These are phyloP conservation scores for Aspergillus egyptiacus DNA, from an alignment of 495 filamentous ascomycete species.

Conservation along the genomic window DNA sequence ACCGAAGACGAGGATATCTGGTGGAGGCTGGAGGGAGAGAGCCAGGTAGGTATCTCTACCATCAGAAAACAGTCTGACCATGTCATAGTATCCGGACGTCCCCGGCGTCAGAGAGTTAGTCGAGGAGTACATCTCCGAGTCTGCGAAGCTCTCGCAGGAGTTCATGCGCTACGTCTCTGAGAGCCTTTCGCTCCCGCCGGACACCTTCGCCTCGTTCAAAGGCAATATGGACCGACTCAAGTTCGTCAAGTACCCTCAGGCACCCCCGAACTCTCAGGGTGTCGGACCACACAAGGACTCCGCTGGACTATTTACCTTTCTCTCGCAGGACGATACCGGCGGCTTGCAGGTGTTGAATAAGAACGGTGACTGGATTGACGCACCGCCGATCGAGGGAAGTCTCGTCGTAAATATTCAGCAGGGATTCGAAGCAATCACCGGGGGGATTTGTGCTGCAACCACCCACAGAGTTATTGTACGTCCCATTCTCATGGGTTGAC, in stretches of 20 bases:
- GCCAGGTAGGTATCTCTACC: constrained; percentile 21
- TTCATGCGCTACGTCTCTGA: constrained; percentile 83
- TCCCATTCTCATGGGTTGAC: background rate
- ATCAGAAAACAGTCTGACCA: background rate
- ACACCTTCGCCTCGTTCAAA: constrained; percentile 79
- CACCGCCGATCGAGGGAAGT: constrained; percentile 40
- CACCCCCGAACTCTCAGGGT: constrained; percentile 57
- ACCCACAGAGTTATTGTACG: constrained; percentile 69
- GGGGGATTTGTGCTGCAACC: constrained; percentile 76
- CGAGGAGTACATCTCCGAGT: constrained; percentile 68
- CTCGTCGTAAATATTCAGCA: constrained; percentile 65
- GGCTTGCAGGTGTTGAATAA: constrained; percentile 48
- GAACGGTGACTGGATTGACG: constrained; percentile 45
- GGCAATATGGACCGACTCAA: constrained; percentile 87
- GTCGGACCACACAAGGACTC: constrained; percentile 90
- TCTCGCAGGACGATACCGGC: constrained; percentile 49
- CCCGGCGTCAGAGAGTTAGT: constrained; percentile 65
- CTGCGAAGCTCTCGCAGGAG: constrained; percentile 60
- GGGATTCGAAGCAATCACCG: constrained; percentile 84
- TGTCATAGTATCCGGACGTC: constrained; percentile 49
- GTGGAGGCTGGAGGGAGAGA: constrained; percentile 45
- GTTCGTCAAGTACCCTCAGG: constrained; percentile 82
- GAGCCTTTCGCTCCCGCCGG: constrained; percentile 63
- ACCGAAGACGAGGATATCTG: constrained; percentile 68
- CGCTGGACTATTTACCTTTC: constrained; percentile 55